Conservation (phyloP, 768 basidiomycete species). For the Tulasnella sp. region DNA sequence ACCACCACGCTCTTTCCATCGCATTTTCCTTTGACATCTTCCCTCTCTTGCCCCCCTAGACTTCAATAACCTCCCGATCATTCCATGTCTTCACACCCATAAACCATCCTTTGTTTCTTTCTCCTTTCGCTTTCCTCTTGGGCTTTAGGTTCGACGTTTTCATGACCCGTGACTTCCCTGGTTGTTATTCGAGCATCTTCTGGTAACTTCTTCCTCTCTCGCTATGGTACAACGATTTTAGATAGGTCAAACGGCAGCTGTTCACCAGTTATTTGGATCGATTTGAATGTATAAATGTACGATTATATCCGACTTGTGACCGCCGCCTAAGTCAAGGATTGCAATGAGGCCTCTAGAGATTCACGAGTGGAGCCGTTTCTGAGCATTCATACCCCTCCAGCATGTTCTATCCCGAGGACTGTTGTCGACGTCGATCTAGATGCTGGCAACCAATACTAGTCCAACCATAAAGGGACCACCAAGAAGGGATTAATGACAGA, state of each 20-base stretch:
- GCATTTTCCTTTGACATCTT: neutral
- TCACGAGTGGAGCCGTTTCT: neutral
- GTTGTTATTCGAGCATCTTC: neutral
- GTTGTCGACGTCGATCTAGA: neutral
- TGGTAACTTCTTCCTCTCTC: neutral
- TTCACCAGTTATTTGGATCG: neutral
- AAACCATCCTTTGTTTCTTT: neutral
- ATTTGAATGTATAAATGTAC: neutral
- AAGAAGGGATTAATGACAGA: neutral
- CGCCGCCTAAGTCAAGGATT: neutral
- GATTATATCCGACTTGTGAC: neutral
- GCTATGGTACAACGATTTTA: neutral
- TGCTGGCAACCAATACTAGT: neutral
- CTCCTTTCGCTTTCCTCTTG: neutral
- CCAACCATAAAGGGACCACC: neutral
- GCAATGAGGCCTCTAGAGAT: neutral
- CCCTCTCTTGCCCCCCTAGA: neutral
- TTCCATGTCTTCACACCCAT: neutral
- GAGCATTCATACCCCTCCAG: neutral
- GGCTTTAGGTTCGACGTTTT: neutral
- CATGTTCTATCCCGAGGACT: neutral
- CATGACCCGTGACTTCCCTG: neutral
- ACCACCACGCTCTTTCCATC: neutral
- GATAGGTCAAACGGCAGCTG: neutral
- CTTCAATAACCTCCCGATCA: neutral